Evolutionary conservation across 768 basidiomycete species (phyloP).

Genomic region (Gloeophyllum trabeum): DNA sequence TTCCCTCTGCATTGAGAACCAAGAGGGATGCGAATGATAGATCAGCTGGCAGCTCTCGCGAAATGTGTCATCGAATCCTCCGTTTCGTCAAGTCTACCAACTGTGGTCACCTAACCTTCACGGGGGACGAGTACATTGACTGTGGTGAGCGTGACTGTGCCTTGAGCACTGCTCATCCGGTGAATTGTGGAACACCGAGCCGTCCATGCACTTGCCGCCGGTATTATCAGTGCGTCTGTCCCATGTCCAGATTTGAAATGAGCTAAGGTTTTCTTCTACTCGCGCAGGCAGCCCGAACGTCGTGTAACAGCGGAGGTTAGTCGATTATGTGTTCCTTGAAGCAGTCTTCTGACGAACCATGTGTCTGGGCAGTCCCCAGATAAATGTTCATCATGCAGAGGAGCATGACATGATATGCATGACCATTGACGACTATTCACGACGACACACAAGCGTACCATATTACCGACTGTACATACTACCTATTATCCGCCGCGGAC

Average conservation of each 20-base stretch:
- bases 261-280: no score
- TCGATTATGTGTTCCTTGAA: background rate
- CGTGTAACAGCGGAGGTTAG: background rate
- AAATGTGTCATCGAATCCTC: slow-evolving; percentile 60
- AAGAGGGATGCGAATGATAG: no score
- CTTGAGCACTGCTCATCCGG: slow-evolving; percentile 38
- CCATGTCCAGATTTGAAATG: no score
- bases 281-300: slow-evolving; percentile 35
- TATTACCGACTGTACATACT: slow-evolving; percentile 1
- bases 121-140: slow-evolving; percentile 34
- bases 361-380: background rate
- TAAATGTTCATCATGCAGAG: background rate
- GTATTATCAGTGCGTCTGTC: slow-evolving; percentile 35
- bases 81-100: slow-evolving; percentile 32
- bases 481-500: no score
- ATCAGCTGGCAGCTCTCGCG: no score
- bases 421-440: background rate
- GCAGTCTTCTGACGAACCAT: background rate
- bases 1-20: background rate
- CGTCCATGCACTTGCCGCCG: slow-evolving; percentile 37
- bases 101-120: slow-evolving; percentile 49
- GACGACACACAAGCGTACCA: background rate
- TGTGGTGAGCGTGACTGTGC: slow-evolving; percentile 34
- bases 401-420: background rate
- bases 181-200: slow-evolving; percentile 24